phyloP scores from a whole-genome alignment of 2,329 filamentous ascomycete species.

The Biscogniauxia marginata region DNA sequence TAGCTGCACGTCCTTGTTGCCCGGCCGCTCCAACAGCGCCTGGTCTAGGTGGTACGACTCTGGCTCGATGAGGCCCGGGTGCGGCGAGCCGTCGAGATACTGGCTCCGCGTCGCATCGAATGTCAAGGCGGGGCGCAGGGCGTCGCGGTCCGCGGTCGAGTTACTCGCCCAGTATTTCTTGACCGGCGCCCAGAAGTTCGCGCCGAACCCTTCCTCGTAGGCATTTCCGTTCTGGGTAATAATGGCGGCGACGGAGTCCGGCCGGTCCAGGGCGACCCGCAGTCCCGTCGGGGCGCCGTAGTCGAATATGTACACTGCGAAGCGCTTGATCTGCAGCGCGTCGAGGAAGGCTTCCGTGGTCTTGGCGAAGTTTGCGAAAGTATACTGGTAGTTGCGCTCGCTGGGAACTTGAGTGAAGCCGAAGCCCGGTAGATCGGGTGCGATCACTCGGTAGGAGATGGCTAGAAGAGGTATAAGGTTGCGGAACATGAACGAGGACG shows the following conservation, averaged over 20 bases:
- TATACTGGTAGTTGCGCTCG: slow-evolving; percentile 46
- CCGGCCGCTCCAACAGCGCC: slow-evolving; percentile 47
- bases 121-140: slow-evolving; percentile 36
- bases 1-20: slow-evolving; percentile 52
- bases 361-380: slow-evolving; percentile 49
- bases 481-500: slow-evolving; percentile 44
- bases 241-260: slow-evolving; percentile 49
- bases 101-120: slow-evolving; percentile 42
- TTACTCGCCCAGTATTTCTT: slow-evolving; percentile 44
- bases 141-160: slow-evolving; percentile 34
- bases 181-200: slow-evolving; percentile 49
- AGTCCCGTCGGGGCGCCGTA: slow-evolving; percentile 59
- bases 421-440: slow-evolving; percentile 59
- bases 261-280: slow-evolving; percentile 50
- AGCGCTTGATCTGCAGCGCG: slow-evolving; percentile 44
- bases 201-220: slow-evolving; percentile 53
- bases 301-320: slow-evolving; percentile 61
- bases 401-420: slow-evolving; percentile 53
- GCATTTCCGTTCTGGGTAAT: slow-evolving; percentile 62
- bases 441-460: slow-evolving; percentile 43
- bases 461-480: slow-evolving; percentile 44
- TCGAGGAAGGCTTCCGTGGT: slow-evolving; percentile 50
- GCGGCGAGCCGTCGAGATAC: slow-evolving; percentile 41
- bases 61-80: slow-evolving; percentile 38
- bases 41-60: slow-evolving; percentile 51